A percentile compares a stretch with the other conserved stretches of the same genome.
Conservation (phyloP, 2,329 filamentous ascomycete genomes). For the Orbilia quercus region DNA sequence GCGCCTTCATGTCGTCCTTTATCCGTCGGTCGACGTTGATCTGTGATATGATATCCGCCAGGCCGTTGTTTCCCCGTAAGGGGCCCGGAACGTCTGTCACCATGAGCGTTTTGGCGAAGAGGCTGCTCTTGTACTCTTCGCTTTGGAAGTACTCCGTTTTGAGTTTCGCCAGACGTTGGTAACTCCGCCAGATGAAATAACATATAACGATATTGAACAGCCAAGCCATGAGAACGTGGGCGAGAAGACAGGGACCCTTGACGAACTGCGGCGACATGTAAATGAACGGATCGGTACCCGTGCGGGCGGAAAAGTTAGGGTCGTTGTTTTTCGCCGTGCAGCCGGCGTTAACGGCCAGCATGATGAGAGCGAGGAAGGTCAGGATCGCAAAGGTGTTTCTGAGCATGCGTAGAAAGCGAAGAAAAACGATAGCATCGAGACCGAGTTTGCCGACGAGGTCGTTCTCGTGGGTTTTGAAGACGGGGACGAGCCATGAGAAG, state of each 20-base stretch:
- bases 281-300: conserved; percentile 63
- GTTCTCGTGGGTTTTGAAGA: conserved; percentile 81
- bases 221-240: conserved; percentile 71
- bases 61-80: conserved; percentile 84
- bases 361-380: conserved; percentile 34
- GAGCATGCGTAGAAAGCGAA: conserved; percentile 54
- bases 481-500: conserved; percentile 84
- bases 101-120: conserved; percentile 77
- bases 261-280: conserved; percentile 72
- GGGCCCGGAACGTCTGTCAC: conserved; percentile 84
- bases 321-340: conserved; percentile 56
- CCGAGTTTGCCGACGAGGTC: conserved; percentile 84
- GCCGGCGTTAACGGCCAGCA: conserved; percentile 41
- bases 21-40: conserved; percentile 42
- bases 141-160: conserved; percentile 84
- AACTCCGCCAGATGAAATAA: conserved; percentile 90
- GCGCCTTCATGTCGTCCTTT: conserved; percentile 61
- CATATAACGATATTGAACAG: conserved; percentile 79
- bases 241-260: conserved; percentile 69
- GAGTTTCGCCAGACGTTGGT: conserved; percentile 76
- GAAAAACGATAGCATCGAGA: conserved; percentile 75
- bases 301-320: background rate
- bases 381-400: conserved; percentile 52
- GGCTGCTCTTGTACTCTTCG: conserved; percentile 85
- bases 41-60: conserved; percentile 77